phyloP scores from a whole-genome alignment of 345 rosid genomes.

The Lagerstroemia speciosa region DNA sequence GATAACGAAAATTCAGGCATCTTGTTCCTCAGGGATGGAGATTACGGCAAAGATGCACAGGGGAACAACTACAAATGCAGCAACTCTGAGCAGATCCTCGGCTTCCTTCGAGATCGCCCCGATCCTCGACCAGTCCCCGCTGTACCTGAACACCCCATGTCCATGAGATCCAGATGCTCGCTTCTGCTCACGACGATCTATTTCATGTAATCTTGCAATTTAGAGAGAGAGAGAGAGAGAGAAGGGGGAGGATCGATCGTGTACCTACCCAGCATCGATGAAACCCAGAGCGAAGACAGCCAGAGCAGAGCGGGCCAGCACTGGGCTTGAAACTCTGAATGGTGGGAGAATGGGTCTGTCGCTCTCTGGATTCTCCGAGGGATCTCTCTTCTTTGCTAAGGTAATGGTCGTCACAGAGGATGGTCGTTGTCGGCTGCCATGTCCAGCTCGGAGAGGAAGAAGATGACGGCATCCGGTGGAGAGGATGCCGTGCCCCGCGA shows the following conservation, averaged over 20 bases:
- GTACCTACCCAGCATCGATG: conserved; percentile 84
- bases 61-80: conserved; percentile 64
- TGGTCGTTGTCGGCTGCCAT: conserved; percentile 10
- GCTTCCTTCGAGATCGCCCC: conserved; percentile 63
- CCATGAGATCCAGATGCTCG: background rate
- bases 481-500: conserved; percentile 18
- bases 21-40: conserved; percentile 32
- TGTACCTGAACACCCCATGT: conserved; percentile 33
- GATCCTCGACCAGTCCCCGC: conserved; percentile 95
- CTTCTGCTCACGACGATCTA: no score
- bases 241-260: no score
- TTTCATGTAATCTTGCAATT: background rate
- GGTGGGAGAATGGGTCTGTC: background rate
- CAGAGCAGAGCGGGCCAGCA: conserved; percentile 31
- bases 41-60: conserved; percentile 41
- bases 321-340: conserved; percentile 8
- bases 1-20: conserved; percentile 7
- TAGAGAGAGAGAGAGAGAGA: background rate
- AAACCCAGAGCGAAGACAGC: conserved; percentile 56
- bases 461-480: conserved; percentile 12
- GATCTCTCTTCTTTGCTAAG: conserved; percentile 29
- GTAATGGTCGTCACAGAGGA: background rate
- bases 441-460: conserved; percentile 1
- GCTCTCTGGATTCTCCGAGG: background rate
- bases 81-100: conserved; percentile 58